Evolutionary conservation across 148 eudicot species (phyloP).

Genomic region (Amaranthus palmeri): DNA sequence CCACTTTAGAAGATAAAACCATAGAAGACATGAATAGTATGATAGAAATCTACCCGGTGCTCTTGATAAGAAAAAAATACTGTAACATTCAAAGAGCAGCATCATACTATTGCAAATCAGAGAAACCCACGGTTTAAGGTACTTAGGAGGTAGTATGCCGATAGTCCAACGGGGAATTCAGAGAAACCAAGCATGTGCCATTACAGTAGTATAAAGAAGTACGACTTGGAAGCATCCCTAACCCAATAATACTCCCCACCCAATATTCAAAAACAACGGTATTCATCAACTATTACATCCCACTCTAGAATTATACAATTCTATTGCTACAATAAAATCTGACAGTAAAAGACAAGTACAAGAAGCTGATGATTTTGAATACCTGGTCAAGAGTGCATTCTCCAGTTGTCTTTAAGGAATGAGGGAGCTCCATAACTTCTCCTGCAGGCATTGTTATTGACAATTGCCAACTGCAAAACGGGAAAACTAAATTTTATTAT

Average conservation of each 20-base stretch:
- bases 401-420: conserved; percentile 58
- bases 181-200: neutral
- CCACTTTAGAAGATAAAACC: conserved; percentile 5
- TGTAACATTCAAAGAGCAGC: neutral
- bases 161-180: neutral
- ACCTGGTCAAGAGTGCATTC: conserved; percentile 69
- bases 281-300: too few relatives aligned
- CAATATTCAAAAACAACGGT: too few relatives aligned
- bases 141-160: neutral
- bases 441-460: conserved; percentile 72
- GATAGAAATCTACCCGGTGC: neutral
- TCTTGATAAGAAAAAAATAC: neutral
- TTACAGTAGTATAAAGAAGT: neutral
- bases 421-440: conserved; percentile 47
- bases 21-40: neutral
- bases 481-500: neutral
- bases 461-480: conserved; percentile 67
- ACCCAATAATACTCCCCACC: too few relatives aligned
- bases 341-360: neutral
- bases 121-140: neutral
- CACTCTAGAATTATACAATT: too few relatives aligned
- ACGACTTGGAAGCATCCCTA: too few relatives aligned
- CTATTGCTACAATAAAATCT: neutral
- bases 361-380: too few relatives aligned
- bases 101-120: neutral